Conservation (phyloP, 441 rosid genomes). For the Erodium trifolium region DNA sequence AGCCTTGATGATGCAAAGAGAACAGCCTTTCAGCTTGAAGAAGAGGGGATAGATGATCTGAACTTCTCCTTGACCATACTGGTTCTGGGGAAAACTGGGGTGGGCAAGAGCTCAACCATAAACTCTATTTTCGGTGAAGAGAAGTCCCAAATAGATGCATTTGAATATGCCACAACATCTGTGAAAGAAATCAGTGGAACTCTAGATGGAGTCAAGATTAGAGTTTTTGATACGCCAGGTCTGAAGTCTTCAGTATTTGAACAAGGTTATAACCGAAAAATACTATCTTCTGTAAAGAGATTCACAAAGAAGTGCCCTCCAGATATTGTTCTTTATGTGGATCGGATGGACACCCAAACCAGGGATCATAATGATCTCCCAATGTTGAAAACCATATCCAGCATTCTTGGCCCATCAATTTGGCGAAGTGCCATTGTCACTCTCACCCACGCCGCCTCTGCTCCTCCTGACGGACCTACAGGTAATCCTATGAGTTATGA, state of each 20-base stretch:
- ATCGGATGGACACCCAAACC: slow-evolving; percentile 71
- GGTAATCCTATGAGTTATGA: slow-evolving; percentile 87
- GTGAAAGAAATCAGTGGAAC: slow-evolving; percentile 61
- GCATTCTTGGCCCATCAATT: slow-evolving; percentile 58
- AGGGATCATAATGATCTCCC: slow-evolving; percentile 80
- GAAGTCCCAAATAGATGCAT: slow-evolving; percentile 56
- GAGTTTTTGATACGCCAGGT: slow-evolving; percentile 76
- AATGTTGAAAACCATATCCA: slow-evolving; percentile 54
- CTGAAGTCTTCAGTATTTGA: slow-evolving; percentile 69
- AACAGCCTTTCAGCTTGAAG: slow-evolving; percentile 64
- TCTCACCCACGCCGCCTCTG: slow-evolving; percentile 88
- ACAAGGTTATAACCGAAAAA: slow-evolving; percentile 54
- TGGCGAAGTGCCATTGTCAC: slow-evolving; percentile 80
- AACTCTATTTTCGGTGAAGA: slow-evolving; percentile 78
- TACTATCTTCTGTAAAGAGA: slow-evolving; percentile 55
- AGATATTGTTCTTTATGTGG: slow-evolving; percentile 81
- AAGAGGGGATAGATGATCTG: slow-evolving; percentile 40
- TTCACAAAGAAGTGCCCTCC: slow-evolving; percentile 65
- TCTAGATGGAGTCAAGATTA: slow-evolving; percentile 63
- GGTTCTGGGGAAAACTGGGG: slow-evolving; percentile 90
- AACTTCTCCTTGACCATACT: slow-evolving; percentile 61
- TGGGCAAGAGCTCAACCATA: slow-evolving; percentile 88
- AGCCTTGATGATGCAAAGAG: slow-evolving; percentile 73
- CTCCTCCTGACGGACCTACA: slow-evolving; percentile 92
- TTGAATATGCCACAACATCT: slow-evolving; percentile 56